phyloP scores from a whole-genome alignment of 2,329 filamentous ascomycete genomes.

The Fusarium equiseti region DNA sequence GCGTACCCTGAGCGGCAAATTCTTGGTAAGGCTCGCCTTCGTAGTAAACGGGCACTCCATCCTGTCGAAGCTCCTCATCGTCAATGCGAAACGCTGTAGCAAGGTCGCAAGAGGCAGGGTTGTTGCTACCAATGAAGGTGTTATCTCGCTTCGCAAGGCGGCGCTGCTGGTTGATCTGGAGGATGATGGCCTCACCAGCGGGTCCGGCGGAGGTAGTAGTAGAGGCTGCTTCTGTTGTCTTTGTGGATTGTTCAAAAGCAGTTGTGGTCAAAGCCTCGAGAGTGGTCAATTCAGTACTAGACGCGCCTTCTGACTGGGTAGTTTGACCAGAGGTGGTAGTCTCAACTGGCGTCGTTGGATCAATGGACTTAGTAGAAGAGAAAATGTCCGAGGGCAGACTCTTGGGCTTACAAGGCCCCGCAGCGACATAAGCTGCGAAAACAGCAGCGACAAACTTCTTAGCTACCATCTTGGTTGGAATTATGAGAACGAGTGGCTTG shows the following conservation, averaged over 20 bases:
- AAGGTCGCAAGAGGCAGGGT: neutral
- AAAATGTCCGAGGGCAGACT: neutral
- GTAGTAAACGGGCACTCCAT: neutral
- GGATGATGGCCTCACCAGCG: neutral
- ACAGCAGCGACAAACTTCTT: neutral
- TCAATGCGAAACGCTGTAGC: neutral
- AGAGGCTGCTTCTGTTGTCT: neutral
- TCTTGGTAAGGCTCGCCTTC: neutral
- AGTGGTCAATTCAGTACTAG: neutral
- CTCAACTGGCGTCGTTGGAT: neutral
- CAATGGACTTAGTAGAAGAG: neutral
- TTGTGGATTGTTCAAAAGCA: neutral
- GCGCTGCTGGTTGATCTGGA: neutral
- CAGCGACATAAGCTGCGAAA: neutral
- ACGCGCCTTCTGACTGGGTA: neutral
- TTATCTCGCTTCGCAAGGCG: slow-evolving; percentile 6
- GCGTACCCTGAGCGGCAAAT: neutral
- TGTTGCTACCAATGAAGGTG: neutral
- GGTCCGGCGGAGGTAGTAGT: neutral
- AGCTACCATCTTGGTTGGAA: neutral
- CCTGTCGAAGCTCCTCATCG: neutral
- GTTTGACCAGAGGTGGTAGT: neutral
- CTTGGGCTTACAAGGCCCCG: slow-evolving; percentile 15
- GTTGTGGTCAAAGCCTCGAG: neutral
- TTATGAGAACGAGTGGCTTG: neutral